Evolutionary conservation across 306 rosid genomes (phyloP).

Genomic region (Vicia sativa): DNA sequence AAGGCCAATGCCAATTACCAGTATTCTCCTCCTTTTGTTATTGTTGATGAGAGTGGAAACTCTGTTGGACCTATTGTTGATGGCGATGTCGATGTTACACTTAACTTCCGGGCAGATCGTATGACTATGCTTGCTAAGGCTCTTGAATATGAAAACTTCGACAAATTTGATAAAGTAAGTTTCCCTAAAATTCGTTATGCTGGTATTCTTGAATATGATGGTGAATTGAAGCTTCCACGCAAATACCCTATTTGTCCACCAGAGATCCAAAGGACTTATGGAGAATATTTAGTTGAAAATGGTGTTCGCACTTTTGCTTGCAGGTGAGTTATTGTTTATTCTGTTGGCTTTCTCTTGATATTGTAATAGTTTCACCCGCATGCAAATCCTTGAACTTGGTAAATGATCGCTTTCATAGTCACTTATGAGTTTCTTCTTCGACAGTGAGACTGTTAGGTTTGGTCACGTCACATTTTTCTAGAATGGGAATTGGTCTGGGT

Average conservation of each 20-base stretch:
- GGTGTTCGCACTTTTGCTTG: too few species aligned
- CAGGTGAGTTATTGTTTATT: too few species aligned
- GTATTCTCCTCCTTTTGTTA: conserved; percentile 94
- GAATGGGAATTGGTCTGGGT: conserved; percentile 99
- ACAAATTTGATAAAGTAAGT: conserved; percentile 89
- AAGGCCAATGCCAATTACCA: conserved; percentile 86
- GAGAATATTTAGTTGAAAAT: conserved; percentile 97
- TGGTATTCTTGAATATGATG: conserved; percentile 98
- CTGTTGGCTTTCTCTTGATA: too few species aligned
- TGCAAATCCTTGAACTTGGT: conserved; percentile 19
- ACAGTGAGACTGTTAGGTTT: conserved; percentile 96
- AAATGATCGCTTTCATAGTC: conserved; percentile 13
- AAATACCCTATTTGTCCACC: conserved; percentile 95
- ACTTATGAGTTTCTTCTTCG: conserved; percentile 16
- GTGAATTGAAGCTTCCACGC: conserved; percentile 93
- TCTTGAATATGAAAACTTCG: conserved; percentile 81
- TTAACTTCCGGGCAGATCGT: too few species aligned
- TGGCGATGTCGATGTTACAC: too few species aligned
- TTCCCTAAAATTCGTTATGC: conserved; percentile 86
- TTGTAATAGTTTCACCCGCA: too few species aligned
- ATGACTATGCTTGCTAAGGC: too few species aligned
- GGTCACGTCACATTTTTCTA: conserved; percentile 99
- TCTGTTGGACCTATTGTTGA: too few species aligned
- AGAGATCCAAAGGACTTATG: conserved; percentile 95
- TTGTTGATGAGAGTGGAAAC: too few species aligned